Evolutionary conservation across 2,329 filamentous ascomycete species (phyloP), one percentile per base, ranked within the genome.

Genomic region (Colletotrichum siamense): DNA sequence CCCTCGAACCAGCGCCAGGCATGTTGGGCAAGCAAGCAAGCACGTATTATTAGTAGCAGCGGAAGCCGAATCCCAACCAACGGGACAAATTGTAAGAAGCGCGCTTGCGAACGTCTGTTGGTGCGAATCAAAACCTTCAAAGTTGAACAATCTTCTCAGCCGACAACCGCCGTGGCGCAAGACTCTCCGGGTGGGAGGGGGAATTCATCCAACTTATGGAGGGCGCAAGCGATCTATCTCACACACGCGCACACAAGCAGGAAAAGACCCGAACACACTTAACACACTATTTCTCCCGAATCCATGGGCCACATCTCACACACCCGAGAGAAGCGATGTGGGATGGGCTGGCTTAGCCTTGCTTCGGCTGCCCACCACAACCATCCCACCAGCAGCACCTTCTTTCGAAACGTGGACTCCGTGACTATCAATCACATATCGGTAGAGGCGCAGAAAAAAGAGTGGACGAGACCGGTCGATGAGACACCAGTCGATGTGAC

Each of bases 151-250:
- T 52, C 44, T 22, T 52, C 44, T 52, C 13, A 70, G n/a, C 57
- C 57, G 34, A 65, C 49, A 59, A 34, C 64, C 57, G 63, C 52
- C 70, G 63, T 15, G 69, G 32, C 64, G 52, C 57, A 68, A 59
- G 7, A 57, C 59, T 15, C 2, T 52, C n/a, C 44, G 44, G 44
- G 44, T 52, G 32, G 24, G 26, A 24, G 55, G 26, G 57, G 73
- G 73, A 49, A 28, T 34, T 39, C 57, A 24, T 76, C 57, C 55
- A 57, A 73, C 73, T 75, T 76, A 76, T 76, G 73, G 62, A 63
- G 30, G 18, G 44, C n/a, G 44, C 44, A 52, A 52, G 44, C 44
- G 44, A 52, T 52, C 44, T 52, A 52, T 52, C 44, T 52, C 44
- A 52, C 44, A 52, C 44, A 52, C 55, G 0, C 55, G 24, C 24